Percentiles rank a stretch among this genome's conserved stretches.
These are phyloP conservation scores for Trichoderma simmonsii DNA, from an alignment of 2,329 filamentous ascomycete genomes.

Conservation along the genomic window DNA sequence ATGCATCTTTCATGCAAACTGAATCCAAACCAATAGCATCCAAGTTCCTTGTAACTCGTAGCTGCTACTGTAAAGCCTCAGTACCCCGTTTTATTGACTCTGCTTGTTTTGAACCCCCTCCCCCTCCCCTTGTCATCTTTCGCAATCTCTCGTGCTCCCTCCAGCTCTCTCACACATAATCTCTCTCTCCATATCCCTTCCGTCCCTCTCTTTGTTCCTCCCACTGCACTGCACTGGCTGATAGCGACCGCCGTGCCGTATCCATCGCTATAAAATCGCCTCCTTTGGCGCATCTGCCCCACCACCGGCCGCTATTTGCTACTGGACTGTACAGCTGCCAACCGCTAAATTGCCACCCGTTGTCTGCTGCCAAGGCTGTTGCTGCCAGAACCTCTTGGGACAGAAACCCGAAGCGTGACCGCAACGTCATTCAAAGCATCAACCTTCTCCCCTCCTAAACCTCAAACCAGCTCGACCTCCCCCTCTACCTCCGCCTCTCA, in stretches of 20 bases:
- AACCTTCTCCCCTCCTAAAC: slow-evolving; percentile 16
- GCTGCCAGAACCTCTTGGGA: slow-evolving; percentile 18
- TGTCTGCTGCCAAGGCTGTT: slow-evolving; percentile 8
- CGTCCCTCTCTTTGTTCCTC: background rate
- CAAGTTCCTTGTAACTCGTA: background rate
- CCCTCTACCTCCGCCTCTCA: background rate
- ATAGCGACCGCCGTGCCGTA: background rate
- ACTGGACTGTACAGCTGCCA: background rate
- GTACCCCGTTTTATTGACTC: background rate
- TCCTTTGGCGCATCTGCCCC: slow-evolving; percentile 11
- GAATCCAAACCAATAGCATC: background rate
- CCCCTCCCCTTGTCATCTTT: slow-evolving; percentile 4
- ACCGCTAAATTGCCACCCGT: slow-evolving; percentile 18
- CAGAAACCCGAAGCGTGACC: slow-evolving; percentile 22
- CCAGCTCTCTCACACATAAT: background rate
- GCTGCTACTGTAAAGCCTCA: background rate
- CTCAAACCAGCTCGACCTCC: slow-evolving; percentile 18
- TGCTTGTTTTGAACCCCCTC: background rate
- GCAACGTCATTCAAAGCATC: slow-evolving; percentile 30
- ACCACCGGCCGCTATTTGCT: background rate
- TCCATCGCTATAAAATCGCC: background rate
- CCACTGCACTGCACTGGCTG: background rate
- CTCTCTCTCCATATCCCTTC: background rate
- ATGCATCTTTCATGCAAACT: background rate
- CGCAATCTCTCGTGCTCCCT: background rate